Percentiles rank a stretch among this genome's conserved stretches.
phyloP scores from a whole-genome alignment of 768 basidiomycete genomes.

The Suillus variegatus region DNA sequence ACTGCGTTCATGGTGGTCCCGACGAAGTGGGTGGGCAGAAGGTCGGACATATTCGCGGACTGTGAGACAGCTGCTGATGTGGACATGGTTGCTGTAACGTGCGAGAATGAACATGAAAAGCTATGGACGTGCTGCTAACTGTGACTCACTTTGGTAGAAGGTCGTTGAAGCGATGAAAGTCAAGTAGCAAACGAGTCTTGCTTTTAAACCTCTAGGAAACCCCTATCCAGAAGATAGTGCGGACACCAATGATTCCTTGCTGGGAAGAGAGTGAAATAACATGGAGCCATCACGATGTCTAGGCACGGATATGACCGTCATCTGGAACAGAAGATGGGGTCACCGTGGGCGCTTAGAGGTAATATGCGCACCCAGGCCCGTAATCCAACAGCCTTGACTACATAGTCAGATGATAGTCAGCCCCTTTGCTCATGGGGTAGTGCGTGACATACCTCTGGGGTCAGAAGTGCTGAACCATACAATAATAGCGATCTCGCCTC shows the following conservation, averaged over 20 bases:
- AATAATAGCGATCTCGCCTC: not conserved
- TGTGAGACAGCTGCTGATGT: not conserved
- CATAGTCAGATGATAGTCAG: not conserved
- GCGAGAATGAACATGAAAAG: not conserved
- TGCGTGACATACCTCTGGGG: not conserved
- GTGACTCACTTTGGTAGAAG: not conserved
- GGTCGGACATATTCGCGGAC: not conserved
- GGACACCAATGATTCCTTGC: not conserved
- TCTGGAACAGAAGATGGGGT: not conserved
- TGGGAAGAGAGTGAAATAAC: not conserved
- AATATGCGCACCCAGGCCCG: not conserved
- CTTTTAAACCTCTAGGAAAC: not conserved
- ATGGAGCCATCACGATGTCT: not conserved
- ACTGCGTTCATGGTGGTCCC: not conserved
- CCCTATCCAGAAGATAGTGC: not conserved
- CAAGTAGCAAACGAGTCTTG: not conserved
- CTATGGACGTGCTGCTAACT: not conserved
- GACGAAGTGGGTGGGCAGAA: not conserved
- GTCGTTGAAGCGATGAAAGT: not conserved
- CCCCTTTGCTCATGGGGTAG: not conserved
- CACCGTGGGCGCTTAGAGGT: not conserved
- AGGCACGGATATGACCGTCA: not conserved
- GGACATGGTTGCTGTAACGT: not conserved
- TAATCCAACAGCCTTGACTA: not conserved
- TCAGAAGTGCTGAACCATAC: not conserved